Percentiles rank a stretch among this genome's conserved stretches.
These are phyloP conservation scores for Lactifluus piperatus DNA, from an alignment of 768 basidiomycete species.

Conservation along the genomic window DNA sequence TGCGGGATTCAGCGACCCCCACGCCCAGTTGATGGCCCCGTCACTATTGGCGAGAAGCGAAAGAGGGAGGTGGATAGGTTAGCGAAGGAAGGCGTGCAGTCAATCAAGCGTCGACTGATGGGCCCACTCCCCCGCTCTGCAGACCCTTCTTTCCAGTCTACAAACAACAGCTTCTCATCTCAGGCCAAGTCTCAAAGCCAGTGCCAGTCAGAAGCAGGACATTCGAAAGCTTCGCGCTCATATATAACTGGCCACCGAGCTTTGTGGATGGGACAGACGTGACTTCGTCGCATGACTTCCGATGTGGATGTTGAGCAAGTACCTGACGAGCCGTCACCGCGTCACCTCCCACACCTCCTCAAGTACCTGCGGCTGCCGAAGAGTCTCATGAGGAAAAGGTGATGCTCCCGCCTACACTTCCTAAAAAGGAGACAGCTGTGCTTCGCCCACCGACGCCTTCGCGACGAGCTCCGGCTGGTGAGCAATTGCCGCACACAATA, in stretches of 20 bases:
- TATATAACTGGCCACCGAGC: constrained; percentile 11
- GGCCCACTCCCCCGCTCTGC: too few species aligned
- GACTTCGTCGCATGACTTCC: constrained; percentile 19
- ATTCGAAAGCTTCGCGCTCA: constrained; percentile 1
- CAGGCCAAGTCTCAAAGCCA: neutral
- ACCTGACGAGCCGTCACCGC: constrained; percentile 12
- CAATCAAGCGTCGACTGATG: constrained; percentile 5
- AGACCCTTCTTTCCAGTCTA: too few species aligned
- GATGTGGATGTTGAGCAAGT: constrained; percentile 15
- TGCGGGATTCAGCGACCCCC: constrained; percentile 13
- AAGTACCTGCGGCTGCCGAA: neutral
- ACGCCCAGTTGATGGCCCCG: too few species aligned
- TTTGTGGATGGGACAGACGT: constrained; percentile 19
- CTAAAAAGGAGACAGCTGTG: neutral
- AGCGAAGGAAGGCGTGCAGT: neutral
- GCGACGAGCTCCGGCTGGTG: too few species aligned
- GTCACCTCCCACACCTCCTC: constrained; percentile 18
- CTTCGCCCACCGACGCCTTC: too few species aligned
- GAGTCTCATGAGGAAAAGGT: constrained; percentile 1
- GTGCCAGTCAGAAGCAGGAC: neutral
- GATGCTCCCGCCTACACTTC: neutral
- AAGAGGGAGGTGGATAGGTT: too few species aligned
- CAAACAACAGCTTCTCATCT: too few species aligned
- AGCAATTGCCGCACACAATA: constrained; percentile 22
- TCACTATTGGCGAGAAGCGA: too few species aligned